Evolutionary conservation across 176 grass and related monocot species (phyloP).

Genomic region (Hordeum vulgare): MorexV3_pseudomolecules_assembly NC_058523.1:444224011-444224510

Average conservation of each 20-base stretch:
- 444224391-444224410: not conserved
- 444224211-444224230: not conserved
- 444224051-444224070: not conserved
- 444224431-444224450: constrained; percentile 21
- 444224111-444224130: not conserved
- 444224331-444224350: not conserved
- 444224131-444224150: too few species aligned
- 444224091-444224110: not conserved
- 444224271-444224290: not conserved
- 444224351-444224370: not conserved
- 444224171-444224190: not conserved
- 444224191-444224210: not conserved
- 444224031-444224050: not conserved
- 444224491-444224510: not conserved
- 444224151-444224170: not conserved
- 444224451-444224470: not conserved
- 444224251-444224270: not conserved
- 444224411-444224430: not conserved
- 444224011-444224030: not conserved
- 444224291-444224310: not conserved
- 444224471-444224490: not conserved
- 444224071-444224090: not conserved
- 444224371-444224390: not conserved
- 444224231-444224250: not conserved
- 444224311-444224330: not conserved